These are phyloP conservation scores for Pleurotus platypus DNA, from an alignment of 768 basidiomycete genomes.

Conservation along the genomic window DNA sequence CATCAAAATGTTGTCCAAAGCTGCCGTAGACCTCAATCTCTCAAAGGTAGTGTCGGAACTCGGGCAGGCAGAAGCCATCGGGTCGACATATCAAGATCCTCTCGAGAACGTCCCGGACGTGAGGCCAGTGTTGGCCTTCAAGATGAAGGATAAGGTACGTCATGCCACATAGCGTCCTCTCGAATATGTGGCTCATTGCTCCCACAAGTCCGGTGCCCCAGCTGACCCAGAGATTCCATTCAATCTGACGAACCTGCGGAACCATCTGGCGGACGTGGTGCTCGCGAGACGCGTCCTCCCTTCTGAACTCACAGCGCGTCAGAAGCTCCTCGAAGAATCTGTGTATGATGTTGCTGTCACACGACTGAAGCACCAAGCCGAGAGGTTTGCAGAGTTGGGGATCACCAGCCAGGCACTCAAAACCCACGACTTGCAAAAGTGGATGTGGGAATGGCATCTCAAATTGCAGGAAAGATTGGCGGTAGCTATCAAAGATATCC, in stretches of 20 bases:
- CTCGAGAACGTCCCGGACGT: conserved; percentile 57
- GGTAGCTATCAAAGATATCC: conserved; percentile 46
- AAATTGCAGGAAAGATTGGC: conserved; percentile 50
- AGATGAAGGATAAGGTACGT: conserved; percentile 24
- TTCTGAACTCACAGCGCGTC: conserved; percentile 68
- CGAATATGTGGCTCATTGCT: too few relatives aligned
- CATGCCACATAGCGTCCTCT: conserved; percentile 1
- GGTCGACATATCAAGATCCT: conserved; percentile 33
- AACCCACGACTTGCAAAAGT: conserved; percentile 52
- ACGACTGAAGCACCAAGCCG: conserved; percentile 61
- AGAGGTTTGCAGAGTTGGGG: conserved; percentile 55
- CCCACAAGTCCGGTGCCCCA: conserved; percentile 10
- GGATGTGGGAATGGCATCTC: conserved; percentile 88
- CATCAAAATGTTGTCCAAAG: conserved; percentile 52
- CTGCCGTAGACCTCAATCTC: conserved; percentile 56
- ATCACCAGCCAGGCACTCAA: conserved; percentile 43
- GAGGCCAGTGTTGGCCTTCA: conserved; percentile 48
- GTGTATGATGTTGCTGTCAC: conserved; percentile 81
- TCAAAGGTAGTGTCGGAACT: conserved; percentile 51
- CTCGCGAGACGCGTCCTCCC: conserved; percentile 62
- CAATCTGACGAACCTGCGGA: conserved; percentile 69
- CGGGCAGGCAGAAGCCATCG: conserved; percentile 48
- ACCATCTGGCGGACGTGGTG: conserved; percentile 60
- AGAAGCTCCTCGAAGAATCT: conserved; percentile 80
- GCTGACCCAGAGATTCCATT: conserved; percentile 54